A percentile compares a stretch with the other conserved stretches of the same genome.
Conservation (phyloP, 2,329 filamentous ascomycete genomes). For the Penicillium olsonii region DNA sequence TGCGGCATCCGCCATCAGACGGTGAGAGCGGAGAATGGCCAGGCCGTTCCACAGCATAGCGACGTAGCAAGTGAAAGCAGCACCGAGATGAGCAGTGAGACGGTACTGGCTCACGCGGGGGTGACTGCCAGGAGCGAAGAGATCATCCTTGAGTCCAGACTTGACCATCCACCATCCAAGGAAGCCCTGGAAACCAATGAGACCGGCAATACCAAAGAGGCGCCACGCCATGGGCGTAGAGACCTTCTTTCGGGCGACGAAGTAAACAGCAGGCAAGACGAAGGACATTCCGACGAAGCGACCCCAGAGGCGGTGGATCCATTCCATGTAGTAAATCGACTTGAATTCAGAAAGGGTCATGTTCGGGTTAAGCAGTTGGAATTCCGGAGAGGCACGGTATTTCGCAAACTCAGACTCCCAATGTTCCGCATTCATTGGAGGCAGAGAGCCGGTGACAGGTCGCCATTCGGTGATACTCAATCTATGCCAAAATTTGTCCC, state of each 20-base stretch:
- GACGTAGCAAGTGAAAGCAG: constrained; percentile 89
- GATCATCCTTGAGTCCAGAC: constrained; percentile 89
- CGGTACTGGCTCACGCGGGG: constrained; percentile 95
- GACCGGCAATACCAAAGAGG: constrained; percentile 76
- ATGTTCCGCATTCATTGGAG: constrained; percentile 73
- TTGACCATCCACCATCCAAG: constrained; percentile 99
- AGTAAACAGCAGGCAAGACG: constrained; percentile 83
- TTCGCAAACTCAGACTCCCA: constrained; percentile 94
- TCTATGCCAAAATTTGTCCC: constrained; percentile 48
- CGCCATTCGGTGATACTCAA: constrained; percentile 99
- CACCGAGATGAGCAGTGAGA: constrained; percentile 81
- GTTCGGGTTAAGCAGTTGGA: constrained; percentile 83
- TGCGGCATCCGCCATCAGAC: constrained; percentile 68
- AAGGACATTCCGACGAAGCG: constrained; percentile 88
- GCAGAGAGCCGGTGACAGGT: constrained; percentile 88
- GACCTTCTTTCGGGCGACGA: constrained; percentile 77
- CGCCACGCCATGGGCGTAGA: constrained; percentile 74
- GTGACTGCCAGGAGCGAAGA: constrained; percentile 87
- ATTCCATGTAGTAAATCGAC: constrained; percentile 99
- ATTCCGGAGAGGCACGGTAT: constrained; percentile 91
- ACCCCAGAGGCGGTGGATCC: constrained; percentile 93
- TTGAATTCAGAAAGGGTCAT: constrained; percentile 96
- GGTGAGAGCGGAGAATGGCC: constrained; percentile 74
- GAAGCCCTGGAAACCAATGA: constrained; percentile 93
- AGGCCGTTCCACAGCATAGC: constrained; percentile 93